Base-by-base conservation (phyloP, 1,284 basidiomycete genomes). In the Malassezia restricta region DNA sequence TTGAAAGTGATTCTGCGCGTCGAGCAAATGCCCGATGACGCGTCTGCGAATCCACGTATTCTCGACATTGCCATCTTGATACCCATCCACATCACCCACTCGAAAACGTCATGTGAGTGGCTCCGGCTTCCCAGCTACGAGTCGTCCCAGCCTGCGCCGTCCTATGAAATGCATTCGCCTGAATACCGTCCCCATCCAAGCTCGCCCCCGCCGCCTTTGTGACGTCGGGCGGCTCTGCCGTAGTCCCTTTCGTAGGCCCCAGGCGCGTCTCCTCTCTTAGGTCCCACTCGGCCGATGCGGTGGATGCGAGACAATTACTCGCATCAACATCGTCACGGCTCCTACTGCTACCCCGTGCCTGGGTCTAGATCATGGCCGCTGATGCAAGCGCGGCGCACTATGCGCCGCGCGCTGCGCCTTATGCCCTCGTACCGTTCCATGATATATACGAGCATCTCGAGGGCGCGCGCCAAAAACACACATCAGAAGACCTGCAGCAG, bases 1-100 rank as follows among this genome's bases (percentile, higher is more conserved):
- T 77, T 98, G 58, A 89, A 89, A 76, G 79, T 90, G 43, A 79
- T 85, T 11, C 81, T 96, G 60, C 79, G 90, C 14, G 85, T 95
- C 12, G 85, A 91, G 17, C 41, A 28, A 20, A 14, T 20, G 3
- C 17, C 17, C 28, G 32, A 20, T 24, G 5, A n/a, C 9, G 15
- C 40, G 29, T 37, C n/a, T 37, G 27, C 12, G 17, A 24, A 27
- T 8, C 47, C 41, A 8, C 53, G 53, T n/a, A 47, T 73, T 27
- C 90, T 86, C 74, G 91, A 95, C 74, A 89, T 96, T 63, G 83
- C 90, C 45, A 83, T 96, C 51, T 86, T 87, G 65, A 81, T 81
- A 0, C 86, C 87, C 0, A 78, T 90, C 28, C 76, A 84, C 75
- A 39, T 70, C 30, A 62, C 41, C 24, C 60, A 58, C 49, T 61